A percentile compares a stretch with the other conserved stretches of the same genome.
phyloP scores from a whole-genome alignment of 1,284 basidiomycete genomes.

The Trichosporon ovoides region DNA sequence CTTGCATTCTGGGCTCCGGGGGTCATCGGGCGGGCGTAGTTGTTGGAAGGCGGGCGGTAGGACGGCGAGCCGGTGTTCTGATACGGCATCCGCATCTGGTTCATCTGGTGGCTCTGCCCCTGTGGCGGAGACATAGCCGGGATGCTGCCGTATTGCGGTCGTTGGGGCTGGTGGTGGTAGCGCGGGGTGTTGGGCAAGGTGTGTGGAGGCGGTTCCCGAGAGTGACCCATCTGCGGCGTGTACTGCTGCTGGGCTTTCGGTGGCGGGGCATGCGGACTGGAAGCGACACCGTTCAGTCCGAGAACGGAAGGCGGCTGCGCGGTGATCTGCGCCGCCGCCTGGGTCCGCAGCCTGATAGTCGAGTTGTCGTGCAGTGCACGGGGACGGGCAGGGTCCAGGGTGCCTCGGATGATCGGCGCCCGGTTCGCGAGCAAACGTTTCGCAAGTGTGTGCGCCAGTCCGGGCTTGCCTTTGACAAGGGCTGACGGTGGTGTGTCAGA shows the following conservation, averaged over 20 bases:
- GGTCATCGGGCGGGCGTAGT: not conserved
- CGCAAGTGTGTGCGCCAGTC: conserved; percentile 35
- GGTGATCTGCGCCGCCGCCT: conserved; percentile 14
- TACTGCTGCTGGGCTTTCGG: conserved; percentile 12
- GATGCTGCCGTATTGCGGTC: not conserved
- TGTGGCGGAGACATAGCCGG: not conserved
- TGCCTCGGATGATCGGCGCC: conserved; percentile 36
- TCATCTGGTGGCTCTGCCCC: conserved; percentile 5
- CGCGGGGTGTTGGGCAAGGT: conserved; percentile 11
- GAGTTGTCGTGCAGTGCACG: conserved; percentile 38
- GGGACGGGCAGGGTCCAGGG: conserved; percentile 38
- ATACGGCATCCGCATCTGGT: not conserved
- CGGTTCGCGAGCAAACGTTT: conserved; percentile 16
- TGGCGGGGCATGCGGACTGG: conserved; percentile 8
- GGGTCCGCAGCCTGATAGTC: conserved; percentile 16
- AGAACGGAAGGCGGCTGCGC: conserved; percentile 9
- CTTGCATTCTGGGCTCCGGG: not conserved
- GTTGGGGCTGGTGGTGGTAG: conserved; percentile 7
- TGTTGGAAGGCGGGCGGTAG: not conserved
- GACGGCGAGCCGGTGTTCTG: not conserved
- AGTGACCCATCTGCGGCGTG: conserved; percentile 9
- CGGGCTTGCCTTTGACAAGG: conserved; percentile 13
- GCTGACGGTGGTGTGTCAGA: conserved; percentile 12
- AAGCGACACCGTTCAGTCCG: conserved; percentile 12
- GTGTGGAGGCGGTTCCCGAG: conserved; percentile 19